Evolutionary conservation across 371 early-diverging fungal genomes (phyloP), one percentile per base, ranked within the genome.

Genomic region (Rhizomucor miehei): DNA sequence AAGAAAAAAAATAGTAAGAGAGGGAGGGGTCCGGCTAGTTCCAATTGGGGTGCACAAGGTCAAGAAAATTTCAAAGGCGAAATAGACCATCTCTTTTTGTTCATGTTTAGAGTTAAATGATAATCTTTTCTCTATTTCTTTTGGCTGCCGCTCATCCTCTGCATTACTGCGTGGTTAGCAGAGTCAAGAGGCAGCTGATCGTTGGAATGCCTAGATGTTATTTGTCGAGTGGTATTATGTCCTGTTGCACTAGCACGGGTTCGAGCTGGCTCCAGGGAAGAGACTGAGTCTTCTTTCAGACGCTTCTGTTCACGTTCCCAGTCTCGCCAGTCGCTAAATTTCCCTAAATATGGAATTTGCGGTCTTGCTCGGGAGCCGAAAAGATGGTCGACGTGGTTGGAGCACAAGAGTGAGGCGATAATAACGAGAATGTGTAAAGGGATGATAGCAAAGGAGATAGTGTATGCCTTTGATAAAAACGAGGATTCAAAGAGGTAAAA

Each of bases 391-490:
- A 54, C 54, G 48, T 62, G 67, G 59, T 60, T 59, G 35, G 62
- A 52, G 52, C 61, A 60, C 11, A 65, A 49, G 35, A 60, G 44
- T 24, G 54, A 59, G n/a, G 54, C 52, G 35, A 63, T 36, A 44
- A 68, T 60, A 10, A 68, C 44, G 10, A 48, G 3, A 19, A 65
- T 44, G 44, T 67, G 67, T 3, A 67, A 19, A 4, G 63, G 63
- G 11, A 67, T 37, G 34, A 71, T 29, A 6, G 58, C 35, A 55
- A 67, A 65, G 10, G 63, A 51, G 0, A 52, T 37, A 2, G 53
- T 62, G 35, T 63, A 66, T 0, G 56, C 56, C 20, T 40, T 65
- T 12, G 48, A 34, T 12, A 71, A 49, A 24, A 71, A 67, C 19
- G 40, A 12, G 12, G 49, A 45, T 52, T 67, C 59, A 47, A 67